Conservation (phyloP, 2,329 filamentous ascomycete genomes). For the Pseudogymnoascus sp. region DNA sequence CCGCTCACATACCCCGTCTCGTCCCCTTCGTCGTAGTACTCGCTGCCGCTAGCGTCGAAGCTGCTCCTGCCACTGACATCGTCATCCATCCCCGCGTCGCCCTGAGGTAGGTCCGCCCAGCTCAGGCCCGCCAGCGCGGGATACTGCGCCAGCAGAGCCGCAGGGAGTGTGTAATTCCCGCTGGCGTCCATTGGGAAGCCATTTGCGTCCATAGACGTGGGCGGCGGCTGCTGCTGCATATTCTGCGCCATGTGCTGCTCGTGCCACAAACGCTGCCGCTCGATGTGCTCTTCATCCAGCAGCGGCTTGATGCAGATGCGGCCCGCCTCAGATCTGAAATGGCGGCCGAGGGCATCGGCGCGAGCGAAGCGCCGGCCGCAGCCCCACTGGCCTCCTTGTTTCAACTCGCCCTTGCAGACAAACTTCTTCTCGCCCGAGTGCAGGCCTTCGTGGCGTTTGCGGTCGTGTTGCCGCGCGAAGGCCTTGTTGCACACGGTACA, state of each 20-base stretch:
- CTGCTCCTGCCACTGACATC: constrained; percentile 72
- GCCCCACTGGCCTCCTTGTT: constrained; percentile 77
- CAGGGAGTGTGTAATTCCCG: constrained; percentile 64
- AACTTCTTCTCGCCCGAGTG: constrained; percentile 99
- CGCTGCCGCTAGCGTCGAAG: constrained; percentile 66
- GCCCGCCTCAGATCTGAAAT: constrained; percentile 92
- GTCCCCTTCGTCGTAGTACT: constrained; percentile 64
- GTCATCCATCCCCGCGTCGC: constrained; percentile 54
- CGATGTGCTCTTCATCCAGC: constrained; percentile 83
- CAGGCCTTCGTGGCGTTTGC: constrained; percentile 91
- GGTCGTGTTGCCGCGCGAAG: constrained; percentile 93
- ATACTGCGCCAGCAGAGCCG: constrained; percentile 82
- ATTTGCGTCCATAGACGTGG: constrained; percentile 52
- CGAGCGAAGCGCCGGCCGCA: constrained; percentile 89
- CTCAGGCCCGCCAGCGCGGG: constrained; percentile 85
- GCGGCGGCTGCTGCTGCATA: constrained; percentile 52
- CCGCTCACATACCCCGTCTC: constrained; percentile 57
- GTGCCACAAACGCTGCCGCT: constrained; percentile 66
- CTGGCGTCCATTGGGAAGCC: constrained; percentile 49
- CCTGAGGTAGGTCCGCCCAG: constrained; percentile 69
- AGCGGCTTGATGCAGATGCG: constrained; percentile 96
- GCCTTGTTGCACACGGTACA: constrained; percentile 96
- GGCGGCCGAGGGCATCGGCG: constrained; percentile 85
- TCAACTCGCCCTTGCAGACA: constrained; percentile 86
- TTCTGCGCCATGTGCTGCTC: constrained; percentile 61